Evolutionary conservation across 305 asterid genomes (phyloP), one percentile per base, ranked within the genome.

Genomic region (Fraxinus ornus): DNA sequence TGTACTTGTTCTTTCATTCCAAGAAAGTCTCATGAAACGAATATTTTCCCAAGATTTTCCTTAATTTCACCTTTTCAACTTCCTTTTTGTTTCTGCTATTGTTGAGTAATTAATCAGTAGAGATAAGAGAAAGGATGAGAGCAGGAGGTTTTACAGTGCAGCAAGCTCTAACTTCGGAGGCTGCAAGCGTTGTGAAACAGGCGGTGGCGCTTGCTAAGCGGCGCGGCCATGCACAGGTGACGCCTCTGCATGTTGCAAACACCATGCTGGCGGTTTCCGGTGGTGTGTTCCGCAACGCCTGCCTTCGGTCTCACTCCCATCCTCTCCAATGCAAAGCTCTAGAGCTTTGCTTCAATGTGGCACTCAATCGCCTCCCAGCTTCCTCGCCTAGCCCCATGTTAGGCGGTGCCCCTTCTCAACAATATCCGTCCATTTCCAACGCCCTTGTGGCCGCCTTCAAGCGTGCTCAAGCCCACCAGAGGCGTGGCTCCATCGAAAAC

Each of bases 301-400:
- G 98, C 62, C 88, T 88, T 3, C 92, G 90, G 32, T 91, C 98
- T 60, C 95, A 95, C 79, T 90, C 98, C 1, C 97, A 95, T 79
- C 98, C 33, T 30, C 33, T 30, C 33, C 33, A 30, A 30, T 30
- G 33, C 33, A 30, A 30, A 30, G 33, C 33, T 26, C 90, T 95
- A 2, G 98, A 95, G 89, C 98, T 95, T 62, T 93, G 98, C 87
- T 93, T 95, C 93, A 93, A 92, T 84, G 98, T 95, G 28, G 98
- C 98, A 0, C 95, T 95, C 44, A 93, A 95, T 75, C 93, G 98
- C 73, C 94, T 95, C 33, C 98, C 98, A 0, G 92, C 94, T 4
- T 77, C 96, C 21, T 80, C 96, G 10, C 80, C 94, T 1, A 81
- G 73, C 71, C 88, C 93, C 75, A 86, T 89, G 79, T 22, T 89